These are phyloP conservation scores for Aspergillus pseudoviridinutans DNA, from an alignment of 2,329 filamentous ascomycete genomes.

Conservation along the genomic window DNA sequence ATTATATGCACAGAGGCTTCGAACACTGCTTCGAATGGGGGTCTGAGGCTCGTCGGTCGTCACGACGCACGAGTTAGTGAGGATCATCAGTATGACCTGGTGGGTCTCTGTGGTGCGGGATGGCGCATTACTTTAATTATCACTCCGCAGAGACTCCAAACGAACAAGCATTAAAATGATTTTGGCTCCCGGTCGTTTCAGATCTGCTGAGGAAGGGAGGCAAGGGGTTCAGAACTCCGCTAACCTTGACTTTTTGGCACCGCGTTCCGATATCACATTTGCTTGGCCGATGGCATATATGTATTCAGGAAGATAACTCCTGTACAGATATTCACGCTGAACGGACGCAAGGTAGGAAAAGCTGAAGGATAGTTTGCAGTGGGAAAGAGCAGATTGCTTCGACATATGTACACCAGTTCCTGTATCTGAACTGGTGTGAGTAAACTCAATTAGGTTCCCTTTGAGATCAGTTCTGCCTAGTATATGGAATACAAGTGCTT, in stretches of 20 bases:
- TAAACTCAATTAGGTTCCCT: too few species aligned
- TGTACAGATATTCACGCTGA: neutral
- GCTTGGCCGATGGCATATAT: neutral
- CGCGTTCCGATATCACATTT: neutral
- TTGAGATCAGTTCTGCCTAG: too few species aligned
- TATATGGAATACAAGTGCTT: too few species aligned
- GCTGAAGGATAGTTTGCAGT: neutral
- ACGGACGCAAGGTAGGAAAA: neutral
- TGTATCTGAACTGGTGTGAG: neutral
- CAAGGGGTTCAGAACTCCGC: neutral
- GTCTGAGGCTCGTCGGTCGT: constrained; percentile 8
- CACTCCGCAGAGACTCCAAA: constrained; percentile 9
- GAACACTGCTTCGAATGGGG: neutral
- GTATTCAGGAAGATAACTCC: neutral
- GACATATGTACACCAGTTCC: neutral
- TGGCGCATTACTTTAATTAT: constrained; percentile 21
- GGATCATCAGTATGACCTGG: constrained; percentile 8
- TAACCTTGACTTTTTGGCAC: neutral
- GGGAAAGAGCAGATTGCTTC: neutral
- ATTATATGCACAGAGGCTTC: neutral
- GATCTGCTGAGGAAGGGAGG: neutral
- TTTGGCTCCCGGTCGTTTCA: neutral
- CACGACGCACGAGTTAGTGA: constrained; percentile 7
- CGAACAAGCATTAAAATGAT: neutral
- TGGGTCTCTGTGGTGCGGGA: constrained; percentile 18